phyloP scores from a whole-genome alignment of 2,329 filamentous ascomycete genomes.

The Diplodia intermedia region DNA sequence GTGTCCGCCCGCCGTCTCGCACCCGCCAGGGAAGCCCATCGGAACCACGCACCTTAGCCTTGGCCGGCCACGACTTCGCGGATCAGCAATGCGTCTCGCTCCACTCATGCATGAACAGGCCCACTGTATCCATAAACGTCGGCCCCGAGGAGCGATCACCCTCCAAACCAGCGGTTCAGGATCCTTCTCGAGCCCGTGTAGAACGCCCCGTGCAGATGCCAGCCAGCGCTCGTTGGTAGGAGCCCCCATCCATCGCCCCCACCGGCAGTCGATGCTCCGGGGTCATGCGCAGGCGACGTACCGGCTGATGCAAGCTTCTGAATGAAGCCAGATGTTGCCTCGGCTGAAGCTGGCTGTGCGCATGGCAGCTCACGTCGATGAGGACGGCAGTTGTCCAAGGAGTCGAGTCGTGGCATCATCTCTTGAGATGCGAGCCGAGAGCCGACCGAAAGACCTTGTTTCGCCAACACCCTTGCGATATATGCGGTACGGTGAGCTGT shows the following conservation, averaged over 20 bases:
- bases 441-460: too few species aligned
- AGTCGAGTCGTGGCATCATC: neutral
- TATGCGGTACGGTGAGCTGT: too few species aligned
- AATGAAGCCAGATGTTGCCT: neutral
- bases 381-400: too few species aligned
- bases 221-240: neutral
- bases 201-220: neutral
- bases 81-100: conserved; percentile 1
- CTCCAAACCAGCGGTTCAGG: neutral
- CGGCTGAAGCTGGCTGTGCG: neutral
- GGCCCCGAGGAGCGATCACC: neutral
- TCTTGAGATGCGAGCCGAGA: too few species aligned
- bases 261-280: too few species aligned
- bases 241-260: neutral
- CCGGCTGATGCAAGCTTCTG: neutral
- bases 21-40: neutral
- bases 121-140: neutral
- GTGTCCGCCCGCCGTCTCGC: neutral
- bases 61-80: neutral
- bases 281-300: neutral
- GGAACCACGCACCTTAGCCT: neutral
- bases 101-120: conserved; percentile 5
- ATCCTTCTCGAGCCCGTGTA: neutral
- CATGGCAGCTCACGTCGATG: neutral
- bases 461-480: too few species aligned